Conservation (phyloP, 202 grass and related monocot species). For the Zizania palustris region DNA sequence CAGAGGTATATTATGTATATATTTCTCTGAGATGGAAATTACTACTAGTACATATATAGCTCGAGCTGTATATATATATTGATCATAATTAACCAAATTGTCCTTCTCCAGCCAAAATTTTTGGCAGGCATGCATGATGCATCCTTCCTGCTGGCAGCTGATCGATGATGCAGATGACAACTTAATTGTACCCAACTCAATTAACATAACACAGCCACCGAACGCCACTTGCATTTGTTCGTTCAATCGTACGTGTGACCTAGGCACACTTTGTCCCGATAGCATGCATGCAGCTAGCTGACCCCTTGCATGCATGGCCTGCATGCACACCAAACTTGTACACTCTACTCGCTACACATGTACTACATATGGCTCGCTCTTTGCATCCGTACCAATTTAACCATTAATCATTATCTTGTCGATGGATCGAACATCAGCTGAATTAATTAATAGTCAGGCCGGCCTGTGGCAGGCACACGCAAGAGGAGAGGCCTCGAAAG, state of each 20-base stretch:
- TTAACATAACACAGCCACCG: conserved; percentile 13
- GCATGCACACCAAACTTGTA: background rate
- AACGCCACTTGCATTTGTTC: conserved; percentile 22
- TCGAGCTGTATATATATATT: too few relatives aligned
- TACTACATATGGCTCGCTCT: too few relatives aligned
- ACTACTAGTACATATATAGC: background rate
- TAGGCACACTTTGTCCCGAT: conserved; percentile 18
- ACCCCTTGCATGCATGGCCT: conserved; percentile 12
- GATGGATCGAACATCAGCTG: background rate
- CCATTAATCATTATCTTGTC: background rate
- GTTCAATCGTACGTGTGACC: conserved; percentile 8
- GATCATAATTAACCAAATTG: background rate
- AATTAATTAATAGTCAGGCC: background rate
- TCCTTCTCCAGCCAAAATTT: background rate
- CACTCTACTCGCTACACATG: too few relatives aligned
- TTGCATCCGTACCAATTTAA: background rate
- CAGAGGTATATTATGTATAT: background rate
- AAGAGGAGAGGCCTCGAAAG: background rate
- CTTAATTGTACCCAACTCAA: background rate
- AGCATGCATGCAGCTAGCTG: conserved; percentile 6
- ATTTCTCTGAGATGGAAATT: background rate
- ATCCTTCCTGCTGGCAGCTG: background rate
- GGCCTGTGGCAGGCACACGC: conserved; percentile 46
- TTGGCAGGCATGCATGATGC: too few relatives aligned
- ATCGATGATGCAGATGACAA: background rate